These are phyloP conservation scores for Solanum phureja DNA, from an alignment of 257 asterid species.

Conservation along the genomic window DNA sequence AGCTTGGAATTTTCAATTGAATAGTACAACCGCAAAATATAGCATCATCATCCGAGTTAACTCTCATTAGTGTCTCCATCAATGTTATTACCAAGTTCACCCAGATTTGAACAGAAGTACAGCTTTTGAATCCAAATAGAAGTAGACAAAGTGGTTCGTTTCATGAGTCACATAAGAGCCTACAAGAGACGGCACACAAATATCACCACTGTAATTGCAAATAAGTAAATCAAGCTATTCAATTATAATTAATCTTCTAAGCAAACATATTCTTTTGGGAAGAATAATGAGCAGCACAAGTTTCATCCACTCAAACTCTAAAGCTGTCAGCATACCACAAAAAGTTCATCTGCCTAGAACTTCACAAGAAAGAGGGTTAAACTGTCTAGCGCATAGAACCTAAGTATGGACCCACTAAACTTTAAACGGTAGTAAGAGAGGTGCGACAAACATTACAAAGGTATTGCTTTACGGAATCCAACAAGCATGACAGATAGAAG, in stretches of 20 bases:
- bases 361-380: not conserved
- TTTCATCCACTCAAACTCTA: not conserved
- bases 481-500: not conserved
- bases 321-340: not conserved
- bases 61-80: constrained; percentile 12
- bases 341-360: not conserved
- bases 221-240: not conserved
- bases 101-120: constrained; percentile 95
- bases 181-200: constrained; percentile 7
- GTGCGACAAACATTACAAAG: not conserved
- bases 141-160: constrained; percentile 97
- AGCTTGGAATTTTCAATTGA: constrained; percentile 17
- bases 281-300: not conserved
- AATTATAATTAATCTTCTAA: not conserved
- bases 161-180: constrained; percentile 98
- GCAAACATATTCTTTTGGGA: not conserved
- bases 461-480: not conserved
- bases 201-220: not conserved
- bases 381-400: not conserved
- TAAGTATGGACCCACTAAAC: not conserved
- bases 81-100: constrained; percentile 24
- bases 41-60: constrained; percentile 4
- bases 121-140: constrained; percentile 95
- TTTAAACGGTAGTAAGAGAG: not conserved
- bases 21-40: constrained; percentile 32